These are phyloP conservation scores for Talaromyces sp. DNA, from an alignment of 2,329 filamentous ascomycete genomes.

Conservation along the genomic window DNA sequence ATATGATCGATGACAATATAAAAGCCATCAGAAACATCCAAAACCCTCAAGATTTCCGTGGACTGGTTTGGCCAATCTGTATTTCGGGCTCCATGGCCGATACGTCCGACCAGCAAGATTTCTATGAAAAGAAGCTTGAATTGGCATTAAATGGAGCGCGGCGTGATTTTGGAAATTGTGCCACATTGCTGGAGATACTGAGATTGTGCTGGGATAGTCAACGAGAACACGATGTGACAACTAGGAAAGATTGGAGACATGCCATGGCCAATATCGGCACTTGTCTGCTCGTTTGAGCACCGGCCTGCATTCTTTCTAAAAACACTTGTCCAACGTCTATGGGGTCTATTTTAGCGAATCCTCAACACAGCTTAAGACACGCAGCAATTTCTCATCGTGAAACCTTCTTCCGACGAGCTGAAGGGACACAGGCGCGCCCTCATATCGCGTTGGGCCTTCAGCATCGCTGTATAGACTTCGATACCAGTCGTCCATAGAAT, in stretches of 20 bases:
- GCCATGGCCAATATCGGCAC: constrained; percentile 13
- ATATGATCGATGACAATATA: constrained; percentile 1
- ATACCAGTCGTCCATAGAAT: constrained; percentile 47
- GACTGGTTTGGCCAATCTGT: constrained; percentile 21
- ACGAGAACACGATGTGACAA: neutral
- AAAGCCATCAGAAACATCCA: constrained; percentile 9
- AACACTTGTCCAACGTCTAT: neutral
- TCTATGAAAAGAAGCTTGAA: constrained; percentile 14
- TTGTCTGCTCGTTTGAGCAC: constrained; percentile 9
- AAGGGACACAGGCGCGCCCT: constrained; percentile 13
- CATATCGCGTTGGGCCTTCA: constrained; percentile 41
- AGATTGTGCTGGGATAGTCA: constrained; percentile 14
- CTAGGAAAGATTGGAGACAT: constrained; percentile 6
- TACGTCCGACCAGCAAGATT: constrained; percentile 12
- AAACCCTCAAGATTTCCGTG: constrained; percentile 15
- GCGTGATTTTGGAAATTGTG: constrained; percentile 19
- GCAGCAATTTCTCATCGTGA: constrained; percentile 44
- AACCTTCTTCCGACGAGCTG: constrained; percentile 14
- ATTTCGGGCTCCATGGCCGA: constrained; percentile 21
- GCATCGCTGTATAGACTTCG: constrained; percentile 41
- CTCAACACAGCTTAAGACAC: neutral
- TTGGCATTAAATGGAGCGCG: constrained; percentile 20
- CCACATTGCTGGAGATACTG: constrained; percentile 10
- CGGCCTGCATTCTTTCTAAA: neutral
- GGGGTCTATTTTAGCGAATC: neutral